Evolutionary conservation across 2,329 filamentous ascomycete genomes (phyloP).

Genomic region (Fusarium buharicum): DNA sequence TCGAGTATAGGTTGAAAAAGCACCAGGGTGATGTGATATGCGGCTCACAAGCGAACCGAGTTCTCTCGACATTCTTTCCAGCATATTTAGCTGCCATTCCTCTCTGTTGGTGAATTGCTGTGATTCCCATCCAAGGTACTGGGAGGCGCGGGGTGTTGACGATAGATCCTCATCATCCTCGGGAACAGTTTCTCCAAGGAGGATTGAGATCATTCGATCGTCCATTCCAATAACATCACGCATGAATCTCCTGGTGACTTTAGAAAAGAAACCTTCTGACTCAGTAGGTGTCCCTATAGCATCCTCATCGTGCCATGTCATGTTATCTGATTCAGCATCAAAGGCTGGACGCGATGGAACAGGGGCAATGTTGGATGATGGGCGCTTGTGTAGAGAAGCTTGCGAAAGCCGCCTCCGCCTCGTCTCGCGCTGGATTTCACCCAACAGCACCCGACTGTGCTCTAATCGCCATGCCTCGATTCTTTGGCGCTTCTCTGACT

Average conservation of each 20-base stretch:
- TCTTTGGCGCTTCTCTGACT: constrained; percentile 79
- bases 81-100: constrained; percentile 78
- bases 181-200: constrained; percentile 84
- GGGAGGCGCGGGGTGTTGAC: constrained; percentile 59
- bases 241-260: constrained; percentile 86
- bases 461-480: constrained; percentile 95
- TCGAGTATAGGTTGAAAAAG: constrained; percentile 83
- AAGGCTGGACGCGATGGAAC: constrained; percentile 41
- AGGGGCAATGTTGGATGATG: constrained; percentile 45
- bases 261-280: constrained; percentile 78
- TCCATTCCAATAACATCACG: constrained; percentile 92
- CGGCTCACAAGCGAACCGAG: constrained; percentile 85
- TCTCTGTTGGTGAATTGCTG: constrained; percentile 51
- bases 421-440: constrained; percentile 91
- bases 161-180: constrained; percentile 59
- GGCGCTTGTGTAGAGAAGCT: constrained; percentile 54
- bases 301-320: constrained; percentile 66
- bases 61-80: constrained; percentile 88
- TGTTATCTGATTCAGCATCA: constrained; percentile 52
- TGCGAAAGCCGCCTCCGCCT: constrained; percentile 72
- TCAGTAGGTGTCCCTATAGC: constrained; percentile 58
- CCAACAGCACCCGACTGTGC: constrained; percentile 84
- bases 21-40: constrained; percentile 81
- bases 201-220: constrained; percentile 82
- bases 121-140: constrained; percentile 45